A percentile compares a stretch with the other conserved stretches of the same genome.
Evolutionary conservation across 371 early-diverging fungal species (phyloP).

Genomic region (Haplosporangium sp.): DNA sequence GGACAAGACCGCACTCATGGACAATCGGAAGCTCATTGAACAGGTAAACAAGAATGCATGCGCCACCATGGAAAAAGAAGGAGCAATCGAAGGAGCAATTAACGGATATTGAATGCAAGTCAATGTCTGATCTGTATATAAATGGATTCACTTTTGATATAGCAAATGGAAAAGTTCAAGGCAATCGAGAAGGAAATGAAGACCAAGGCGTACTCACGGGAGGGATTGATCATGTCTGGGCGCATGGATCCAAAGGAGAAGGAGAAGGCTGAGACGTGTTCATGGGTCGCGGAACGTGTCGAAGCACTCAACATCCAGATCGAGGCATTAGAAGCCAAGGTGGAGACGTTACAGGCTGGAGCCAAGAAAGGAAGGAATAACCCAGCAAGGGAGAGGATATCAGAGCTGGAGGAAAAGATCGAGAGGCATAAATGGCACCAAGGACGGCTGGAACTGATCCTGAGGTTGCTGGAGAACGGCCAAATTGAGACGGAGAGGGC

Average conservation of each 20-base stretch:
- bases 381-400: constrained; percentile 77
- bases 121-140: background rate
- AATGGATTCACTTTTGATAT: background rate
- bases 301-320: constrained; percentile 89
- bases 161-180: constrained; percentile 99
- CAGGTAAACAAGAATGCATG: constrained; percentile 57
- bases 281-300: constrained; percentile 85
- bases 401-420: constrained; percentile 73
- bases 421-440: constrained; percentile 94
- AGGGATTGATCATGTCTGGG: constrained; percentile 84
- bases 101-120: background rate
- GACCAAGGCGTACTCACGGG: constrained; percentile 97
- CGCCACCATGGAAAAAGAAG: too few relatives aligned
- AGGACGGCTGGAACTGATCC: constrained; percentile 87
- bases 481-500: constrained; percentile 86
- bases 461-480: constrained; percentile 93
- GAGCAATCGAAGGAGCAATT: background rate
- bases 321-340: constrained; percentile 90
- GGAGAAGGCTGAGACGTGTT: constrained; percentile 83
- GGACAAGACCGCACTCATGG: constrained; percentile 90
- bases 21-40: constrained; percentile 94
- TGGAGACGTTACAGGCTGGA: constrained; percentile 80
- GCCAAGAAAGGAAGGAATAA: constrained; percentile 84
- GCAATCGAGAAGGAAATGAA: constrained; percentile 98
- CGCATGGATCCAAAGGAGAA: constrained; percentile 94